These are phyloP conservation scores for Blepharisma stoltei DNA, from an alignment of 73 alveolate genomes.

Conservation along the genomic window DNA sequence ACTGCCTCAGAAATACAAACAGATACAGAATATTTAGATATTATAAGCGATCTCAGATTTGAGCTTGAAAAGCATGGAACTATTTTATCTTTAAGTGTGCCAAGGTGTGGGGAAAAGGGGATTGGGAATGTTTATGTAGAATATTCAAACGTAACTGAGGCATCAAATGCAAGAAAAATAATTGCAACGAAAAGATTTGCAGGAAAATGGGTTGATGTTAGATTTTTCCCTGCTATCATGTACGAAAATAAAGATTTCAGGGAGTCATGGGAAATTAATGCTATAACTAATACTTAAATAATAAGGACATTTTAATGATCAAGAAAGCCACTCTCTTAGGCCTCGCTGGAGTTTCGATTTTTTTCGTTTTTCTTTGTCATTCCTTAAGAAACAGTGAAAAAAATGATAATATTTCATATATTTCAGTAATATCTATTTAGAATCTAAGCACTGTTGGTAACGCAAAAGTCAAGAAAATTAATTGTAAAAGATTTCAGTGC, in stretches of 20 bases:
- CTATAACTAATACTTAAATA: background rate
- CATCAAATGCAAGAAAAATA: conserved; percentile 24
- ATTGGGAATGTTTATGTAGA: conserved; percentile 31
- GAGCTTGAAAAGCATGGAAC: conserved; percentile 71
- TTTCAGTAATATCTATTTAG: too few relatives aligned
- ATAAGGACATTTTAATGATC: too few relatives aligned
- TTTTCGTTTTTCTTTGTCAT: too few relatives aligned
- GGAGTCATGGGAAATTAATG: conserved; percentile 15
- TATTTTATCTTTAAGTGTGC: conserved; percentile 72
- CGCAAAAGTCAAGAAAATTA: too few relatives aligned
- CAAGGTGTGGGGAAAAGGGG: conserved; percentile 59
- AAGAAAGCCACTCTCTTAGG: too few relatives aligned
- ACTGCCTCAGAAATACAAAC: conserved; percentile 54
- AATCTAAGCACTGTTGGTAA: too few relatives aligned
- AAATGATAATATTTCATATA: too few relatives aligned
- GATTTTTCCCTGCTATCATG: conserved; percentile 18
- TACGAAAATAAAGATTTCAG: conserved; percentile 6
- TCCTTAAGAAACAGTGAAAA: too few relatives aligned
- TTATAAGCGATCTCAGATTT: conserved; percentile 73
- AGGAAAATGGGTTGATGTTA: conserved; percentile 16
- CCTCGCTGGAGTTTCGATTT: too few relatives aligned
- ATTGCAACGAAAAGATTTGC: background rate
- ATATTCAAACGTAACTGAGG: conserved; percentile 9
- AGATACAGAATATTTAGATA: conserved; percentile 72
- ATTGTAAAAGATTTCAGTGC: too few relatives aligned